A percentile compares a stretch with the other conserved stretches of the same genome.
These are phyloP conservation scores for Chondrus crispus DNA, from an alignment of 23 red algal genomes.

Conservation along the genomic window DNA sequence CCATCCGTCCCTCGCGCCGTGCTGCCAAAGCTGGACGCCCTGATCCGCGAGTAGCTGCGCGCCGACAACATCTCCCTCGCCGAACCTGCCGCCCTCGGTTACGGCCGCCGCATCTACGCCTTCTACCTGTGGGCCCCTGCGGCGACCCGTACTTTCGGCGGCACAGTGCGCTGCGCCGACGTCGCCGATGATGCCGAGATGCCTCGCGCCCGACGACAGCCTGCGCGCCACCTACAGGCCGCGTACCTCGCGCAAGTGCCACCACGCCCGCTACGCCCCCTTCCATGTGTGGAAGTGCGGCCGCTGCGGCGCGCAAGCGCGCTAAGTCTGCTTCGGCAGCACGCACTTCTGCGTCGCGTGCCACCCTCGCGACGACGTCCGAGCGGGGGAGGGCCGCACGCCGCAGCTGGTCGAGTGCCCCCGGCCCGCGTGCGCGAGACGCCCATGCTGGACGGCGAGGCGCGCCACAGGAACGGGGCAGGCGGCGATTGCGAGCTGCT, in stretches of 20 bases:
- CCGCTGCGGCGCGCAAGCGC: constrained; percentile 18
- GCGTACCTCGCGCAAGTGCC: too few relatives aligned
- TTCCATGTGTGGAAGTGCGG: too few relatives aligned
- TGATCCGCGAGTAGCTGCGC: constrained; percentile 23
- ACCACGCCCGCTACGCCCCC: too few relatives aligned
- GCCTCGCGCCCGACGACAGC: too few relatives aligned
- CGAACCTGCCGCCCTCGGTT: background rate
- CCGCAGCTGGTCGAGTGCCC: background rate
- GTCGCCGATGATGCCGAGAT: constrained; percentile 15
- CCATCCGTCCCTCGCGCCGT: constrained; percentile 40
- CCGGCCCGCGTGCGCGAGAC: too few relatives aligned
- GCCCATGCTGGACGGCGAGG: background rate
- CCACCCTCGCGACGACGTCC: background rate
- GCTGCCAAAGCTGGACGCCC: background rate
- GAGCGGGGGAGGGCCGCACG: background rate
- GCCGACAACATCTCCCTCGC: background rate
- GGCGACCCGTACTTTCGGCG: constrained; percentile 59
- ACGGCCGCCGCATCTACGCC: constrained; percentile 2
- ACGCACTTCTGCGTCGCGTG: too few relatives aligned
- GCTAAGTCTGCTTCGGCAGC: too few relatives aligned
- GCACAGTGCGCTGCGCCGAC: constrained; percentile 18
- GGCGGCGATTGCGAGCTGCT: constrained; percentile 34
- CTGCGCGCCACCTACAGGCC: too few relatives aligned
- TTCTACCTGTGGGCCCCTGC: constrained; percentile 72
- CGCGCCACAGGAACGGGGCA: constrained; percentile 47